Percentiles rank a stretch among this genome's conserved stretches.
These are phyloP conservation scores for Hanseniaspora nectarophila DNA, from an alignment of 805 yeast genomes.

Conservation along the genomic window DNA sequence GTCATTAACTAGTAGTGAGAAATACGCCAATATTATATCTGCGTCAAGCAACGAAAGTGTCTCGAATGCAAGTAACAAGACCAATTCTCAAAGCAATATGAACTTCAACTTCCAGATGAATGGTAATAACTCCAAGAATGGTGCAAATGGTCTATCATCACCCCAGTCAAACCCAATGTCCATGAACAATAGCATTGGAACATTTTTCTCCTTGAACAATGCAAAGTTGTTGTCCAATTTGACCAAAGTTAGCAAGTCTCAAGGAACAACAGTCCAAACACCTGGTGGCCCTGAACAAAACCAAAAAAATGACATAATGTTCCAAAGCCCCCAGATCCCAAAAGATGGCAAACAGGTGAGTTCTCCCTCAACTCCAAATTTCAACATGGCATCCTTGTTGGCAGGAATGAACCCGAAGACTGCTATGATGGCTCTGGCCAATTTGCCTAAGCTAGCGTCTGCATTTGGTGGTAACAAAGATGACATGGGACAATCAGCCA, in stretches of 20 bases:
- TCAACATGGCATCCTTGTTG: background rate
- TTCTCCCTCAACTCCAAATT: background rate
- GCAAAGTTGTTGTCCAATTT: conserved; percentile 13
- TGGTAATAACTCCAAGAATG: background rate
- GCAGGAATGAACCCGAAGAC: background rate
- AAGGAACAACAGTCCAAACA: background rate
- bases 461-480: conserved; percentile 8
- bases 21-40: conserved; percentile 20
- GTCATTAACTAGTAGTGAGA: conserved; percentile 25
- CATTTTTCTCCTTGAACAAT: conserved; percentile 19
- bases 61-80: conserved; percentile 4
- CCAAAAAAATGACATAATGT: background rate
- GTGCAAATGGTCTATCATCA: background rate
- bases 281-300: background rate
- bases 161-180: conserved; percentile 22
- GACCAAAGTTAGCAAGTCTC: background rate
- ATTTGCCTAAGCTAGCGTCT: conserved; percentile 9
- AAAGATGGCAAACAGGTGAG: background rate
- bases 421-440: background rate
- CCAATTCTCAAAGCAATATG: background rate
- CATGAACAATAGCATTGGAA: conserved; percentile 23
- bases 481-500: conserved; percentile 1
- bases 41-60: conserved; percentile 15
- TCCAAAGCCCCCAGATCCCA: background rate
- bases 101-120: background rate